Conservation (phyloP, 768 basidiomycete genomes). For the Termitomyces sp. region DNA sequence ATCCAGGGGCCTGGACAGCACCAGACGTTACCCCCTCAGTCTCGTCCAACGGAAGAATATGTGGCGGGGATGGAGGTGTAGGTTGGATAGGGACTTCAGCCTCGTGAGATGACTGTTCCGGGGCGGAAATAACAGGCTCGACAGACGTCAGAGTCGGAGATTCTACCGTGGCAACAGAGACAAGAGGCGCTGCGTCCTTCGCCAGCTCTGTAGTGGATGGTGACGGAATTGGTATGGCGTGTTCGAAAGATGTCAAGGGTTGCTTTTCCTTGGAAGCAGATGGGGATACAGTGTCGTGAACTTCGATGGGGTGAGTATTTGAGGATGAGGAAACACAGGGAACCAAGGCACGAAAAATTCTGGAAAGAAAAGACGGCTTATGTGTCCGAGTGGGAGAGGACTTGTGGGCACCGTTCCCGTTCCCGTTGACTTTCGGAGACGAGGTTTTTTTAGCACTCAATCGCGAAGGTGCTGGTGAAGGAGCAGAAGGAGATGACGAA, state of each 20-base stretch:
- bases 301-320: constrained; percentile 39
- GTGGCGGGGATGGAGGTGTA: constrained; percentile 23
- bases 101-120: constrained; percentile 10
- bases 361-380: constrained; percentile 54
- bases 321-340: constrained; percentile 59
- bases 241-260: constrained; percentile 3
- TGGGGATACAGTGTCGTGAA: constrained; percentile 23
- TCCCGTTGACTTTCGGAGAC: constrained; percentile 13
- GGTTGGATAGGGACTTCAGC: constrained; percentile 32
- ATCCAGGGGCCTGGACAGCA: constrained; percentile 87
- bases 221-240: constrained; percentile 1
- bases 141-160: constrained; percentile 4
- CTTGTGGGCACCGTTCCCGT: constrained; percentile 14
- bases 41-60: constrained; percentile 54
- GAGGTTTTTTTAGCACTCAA: constrained; percentile 6
- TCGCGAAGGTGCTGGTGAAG: constrained; percentile 9
- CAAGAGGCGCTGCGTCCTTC: constrained; percentile 1
- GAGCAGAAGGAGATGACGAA: constrained; percentile 7
- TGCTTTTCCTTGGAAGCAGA: constrained; percentile 26
- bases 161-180: constrained; percentile 5
- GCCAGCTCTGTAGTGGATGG: neutral
- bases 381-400: constrained; percentile 13
- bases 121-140: constrained; percentile 1
- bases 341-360: constrained; percentile 55
- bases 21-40: constrained; percentile 89